Percentiles rank a stretch among this genome's conserved stretches.
These are phyloP conservation scores for Suillus subalutaceus DNA, from an alignment of 768 basidiomycete genomes.

Conservation along the genomic window DNA sequence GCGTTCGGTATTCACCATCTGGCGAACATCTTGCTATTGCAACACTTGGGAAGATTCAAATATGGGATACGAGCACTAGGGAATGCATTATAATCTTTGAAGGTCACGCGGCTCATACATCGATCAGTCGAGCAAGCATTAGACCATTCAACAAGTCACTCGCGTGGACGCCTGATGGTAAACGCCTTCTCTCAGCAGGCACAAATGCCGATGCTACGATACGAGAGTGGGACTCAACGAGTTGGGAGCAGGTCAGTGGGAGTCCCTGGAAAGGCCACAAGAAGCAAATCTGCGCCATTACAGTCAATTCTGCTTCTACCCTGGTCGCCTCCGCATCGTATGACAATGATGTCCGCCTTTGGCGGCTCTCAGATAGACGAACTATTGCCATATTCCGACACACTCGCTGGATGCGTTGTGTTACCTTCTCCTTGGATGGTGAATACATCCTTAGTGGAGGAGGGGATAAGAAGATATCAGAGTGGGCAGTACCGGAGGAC, in stretches of 20 bases:
- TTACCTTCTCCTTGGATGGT: not conserved
- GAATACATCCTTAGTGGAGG: not conserved
- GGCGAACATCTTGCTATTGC: not conserved
- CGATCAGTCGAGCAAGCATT: not conserved
- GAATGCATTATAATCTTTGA: not conserved
- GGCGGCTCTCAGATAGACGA: not conserved
- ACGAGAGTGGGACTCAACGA: not conserved
- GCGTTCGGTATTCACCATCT: not conserved
- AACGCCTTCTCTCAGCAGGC: not conserved
- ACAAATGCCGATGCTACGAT: not conserved
- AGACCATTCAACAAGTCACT: not conserved
- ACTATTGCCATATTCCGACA: slow-evolving; percentile 1
- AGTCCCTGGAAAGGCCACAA: not conserved
- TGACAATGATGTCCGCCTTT: not conserved
- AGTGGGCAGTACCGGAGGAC: not conserved
- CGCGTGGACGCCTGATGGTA: not conserved
- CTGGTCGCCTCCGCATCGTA: not conserved
- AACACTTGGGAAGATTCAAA: not conserved
- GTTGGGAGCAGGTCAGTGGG: not conserved
- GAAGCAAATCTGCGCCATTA: not conserved
- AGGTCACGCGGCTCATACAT: not conserved
- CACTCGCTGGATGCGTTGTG: not conserved
- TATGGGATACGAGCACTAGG: not conserved
- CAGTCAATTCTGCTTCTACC: not conserved
- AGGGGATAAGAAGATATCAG: not conserved